Conservation (phyloP, 371 early-diverging fungal genomes). For the Mucor circinelloides region DNA sequence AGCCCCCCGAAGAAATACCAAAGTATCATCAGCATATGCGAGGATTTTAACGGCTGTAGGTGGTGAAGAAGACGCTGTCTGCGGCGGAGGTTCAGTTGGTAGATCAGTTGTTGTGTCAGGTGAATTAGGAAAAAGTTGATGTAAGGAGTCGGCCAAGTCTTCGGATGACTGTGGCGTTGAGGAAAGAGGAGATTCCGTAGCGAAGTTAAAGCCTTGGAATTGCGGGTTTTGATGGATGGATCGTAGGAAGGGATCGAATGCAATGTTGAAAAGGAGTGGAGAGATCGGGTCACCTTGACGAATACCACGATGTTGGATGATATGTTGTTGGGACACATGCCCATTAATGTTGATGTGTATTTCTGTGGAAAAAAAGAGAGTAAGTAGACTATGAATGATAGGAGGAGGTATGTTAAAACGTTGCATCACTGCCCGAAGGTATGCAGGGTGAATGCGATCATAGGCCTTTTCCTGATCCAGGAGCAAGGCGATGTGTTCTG, state of each 20-base stretch:
- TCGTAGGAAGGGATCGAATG: conserved; percentile 22
- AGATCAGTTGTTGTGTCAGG: no score
- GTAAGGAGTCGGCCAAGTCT: no score
- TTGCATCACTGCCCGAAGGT: neutral
- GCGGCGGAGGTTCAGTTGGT: no score
- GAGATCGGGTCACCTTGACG: conserved; percentile 24
- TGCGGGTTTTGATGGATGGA: neutral
- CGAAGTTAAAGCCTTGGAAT: neutral
- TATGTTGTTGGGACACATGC: neutral
- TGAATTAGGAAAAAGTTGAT: no score
- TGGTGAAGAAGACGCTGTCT: no score
- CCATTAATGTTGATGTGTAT: conserved; percentile 18
- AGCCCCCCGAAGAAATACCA: conserved; percentile 3
- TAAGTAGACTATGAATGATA: neutral
- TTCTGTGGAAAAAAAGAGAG: conserved; percentile 18
- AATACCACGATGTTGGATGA: conserved; percentile 13
- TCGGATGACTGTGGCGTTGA: neutral
- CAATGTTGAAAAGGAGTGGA: conserved; percentile 25
- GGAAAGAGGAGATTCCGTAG: neutral
- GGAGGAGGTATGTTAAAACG: conserved; percentile 11
- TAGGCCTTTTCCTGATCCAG: no score
- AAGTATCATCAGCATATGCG: conserved; percentile 18
- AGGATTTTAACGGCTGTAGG: conserved; percentile 6
- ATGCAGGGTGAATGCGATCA: conserved; percentile 24
- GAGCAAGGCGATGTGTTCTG: neutral